Conservation (phyloP, 257 asterid species). For the Solanum dulcamara region DNA sequence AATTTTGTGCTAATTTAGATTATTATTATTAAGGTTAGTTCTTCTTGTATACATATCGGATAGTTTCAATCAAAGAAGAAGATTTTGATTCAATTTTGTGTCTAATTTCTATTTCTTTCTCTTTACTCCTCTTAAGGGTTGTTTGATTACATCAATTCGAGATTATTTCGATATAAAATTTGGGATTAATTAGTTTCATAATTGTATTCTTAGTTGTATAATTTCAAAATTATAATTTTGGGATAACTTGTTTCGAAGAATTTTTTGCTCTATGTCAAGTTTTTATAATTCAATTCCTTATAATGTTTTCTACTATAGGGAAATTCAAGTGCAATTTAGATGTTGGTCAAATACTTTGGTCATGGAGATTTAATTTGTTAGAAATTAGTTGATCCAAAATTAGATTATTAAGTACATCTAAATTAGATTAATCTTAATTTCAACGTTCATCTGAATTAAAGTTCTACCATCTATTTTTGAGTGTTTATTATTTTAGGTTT, state of each 20-base stretch:
- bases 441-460: neutral
- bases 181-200: neutral
- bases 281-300: neutral
- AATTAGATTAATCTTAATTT: neutral
- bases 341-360: neutral
- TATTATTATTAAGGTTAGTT: neutral
- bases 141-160: neutral
- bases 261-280: neutral
- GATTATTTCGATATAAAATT: neutral
- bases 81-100: neutral
- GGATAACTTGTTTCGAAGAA: neutral
- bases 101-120: neutral
- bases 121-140: neutral
- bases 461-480: neutral
- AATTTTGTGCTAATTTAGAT: slow-evolving; percentile 23
- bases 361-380: neutral
- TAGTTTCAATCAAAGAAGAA: neutral
- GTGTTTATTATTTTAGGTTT: neutral
- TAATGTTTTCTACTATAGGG: neutral
- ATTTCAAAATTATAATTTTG: neutral
- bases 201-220: neutral
- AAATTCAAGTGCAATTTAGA: neutral
- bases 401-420: neutral
- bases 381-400: neutral
- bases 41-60: slow-evolving; percentile 10